A percentile compares a stretch with the other conserved stretches of the same genome.
phyloP scores from a whole-genome alignment of 768 basidiomycete genomes.

The Chalciporus pseudorubinellus region DNA sequence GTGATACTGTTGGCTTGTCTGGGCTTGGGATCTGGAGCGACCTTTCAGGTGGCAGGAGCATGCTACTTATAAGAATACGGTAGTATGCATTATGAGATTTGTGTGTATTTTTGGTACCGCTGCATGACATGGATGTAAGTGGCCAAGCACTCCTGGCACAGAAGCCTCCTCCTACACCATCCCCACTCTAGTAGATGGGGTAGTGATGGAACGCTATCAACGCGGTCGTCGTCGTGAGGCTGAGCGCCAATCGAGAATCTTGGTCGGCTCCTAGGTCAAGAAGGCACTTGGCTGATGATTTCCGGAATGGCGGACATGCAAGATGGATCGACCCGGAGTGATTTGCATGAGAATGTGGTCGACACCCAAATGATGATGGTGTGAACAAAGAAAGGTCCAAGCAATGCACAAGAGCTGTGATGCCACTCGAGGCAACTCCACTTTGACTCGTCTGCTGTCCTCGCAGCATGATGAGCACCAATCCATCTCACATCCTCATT shows the following conservation, averaged over 20 bases:
- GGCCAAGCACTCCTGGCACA: too few species aligned
- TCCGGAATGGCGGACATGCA: neutral
- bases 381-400: neutral
- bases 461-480: constrained; percentile 32
- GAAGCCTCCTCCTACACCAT: too few species aligned
- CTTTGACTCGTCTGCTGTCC: neutral
- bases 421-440: neutral
- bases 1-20: too few species aligned
- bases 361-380: neutral
- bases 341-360: neutral
- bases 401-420: neutral
- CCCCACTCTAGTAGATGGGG: too few species aligned
- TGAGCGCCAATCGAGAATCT: neutral
- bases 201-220: too few species aligned
- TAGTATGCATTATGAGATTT: too few species aligned
- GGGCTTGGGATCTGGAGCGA: too few species aligned
- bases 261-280: neutral
- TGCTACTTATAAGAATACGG: too few species aligned
- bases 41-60: too few species aligned
- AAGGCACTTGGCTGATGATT: neutral
- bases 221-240: too few species aligned
- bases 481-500: constrained; percentile 86
- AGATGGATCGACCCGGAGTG: neutral
- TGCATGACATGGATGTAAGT: too few species aligned
- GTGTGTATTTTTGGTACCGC: too few species aligned